These are phyloP conservation scores for Pleurotus djamor DNA, from an alignment of 768 basidiomycete genomes.

Conservation along the genomic window DNA sequence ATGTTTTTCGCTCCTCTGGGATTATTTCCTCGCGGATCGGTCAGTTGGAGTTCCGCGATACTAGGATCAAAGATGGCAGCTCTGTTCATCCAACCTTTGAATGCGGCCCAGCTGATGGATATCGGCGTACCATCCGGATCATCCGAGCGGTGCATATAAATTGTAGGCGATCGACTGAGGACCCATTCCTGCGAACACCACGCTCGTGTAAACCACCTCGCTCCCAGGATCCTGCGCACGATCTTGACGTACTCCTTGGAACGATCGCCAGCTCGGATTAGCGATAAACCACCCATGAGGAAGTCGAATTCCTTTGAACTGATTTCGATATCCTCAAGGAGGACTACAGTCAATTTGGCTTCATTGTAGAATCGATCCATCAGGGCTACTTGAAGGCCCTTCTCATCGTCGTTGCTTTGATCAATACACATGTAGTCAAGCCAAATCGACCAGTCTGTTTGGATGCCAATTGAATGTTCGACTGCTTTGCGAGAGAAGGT, in stretches of 20 bases:
- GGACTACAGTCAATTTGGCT: not conserved
- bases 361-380: constrained; percentile 5
- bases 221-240: not conserved
- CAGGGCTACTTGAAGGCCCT: not conserved
- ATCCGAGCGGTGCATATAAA: not conserved
- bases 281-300: not conserved
- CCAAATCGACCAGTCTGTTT: not conserved
- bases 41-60: not conserved
- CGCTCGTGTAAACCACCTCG: constrained; percentile 2
- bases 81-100: constrained; percentile 3
- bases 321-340: constrained; percentile 2
- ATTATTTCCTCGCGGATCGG: constrained; percentile 1
- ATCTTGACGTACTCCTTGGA: not conserved
- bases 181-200: constrained; percentile 8
- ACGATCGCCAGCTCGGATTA: not conserved
- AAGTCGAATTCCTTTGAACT: not conserved
- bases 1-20: not conserved
- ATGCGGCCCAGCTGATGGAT: not conserved
- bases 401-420: not conserved
- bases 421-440: constrained; percentile 3
- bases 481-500: not conserved
- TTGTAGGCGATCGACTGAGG: not conserved
- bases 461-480: not conserved
- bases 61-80: not conserved
- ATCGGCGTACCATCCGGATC: not conserved